Evolutionary conservation across 2,329 filamentous ascomycete species (phyloP), one percentile per base, ranked within the genome.

Genomic region (Aulographum hederae): DNA sequence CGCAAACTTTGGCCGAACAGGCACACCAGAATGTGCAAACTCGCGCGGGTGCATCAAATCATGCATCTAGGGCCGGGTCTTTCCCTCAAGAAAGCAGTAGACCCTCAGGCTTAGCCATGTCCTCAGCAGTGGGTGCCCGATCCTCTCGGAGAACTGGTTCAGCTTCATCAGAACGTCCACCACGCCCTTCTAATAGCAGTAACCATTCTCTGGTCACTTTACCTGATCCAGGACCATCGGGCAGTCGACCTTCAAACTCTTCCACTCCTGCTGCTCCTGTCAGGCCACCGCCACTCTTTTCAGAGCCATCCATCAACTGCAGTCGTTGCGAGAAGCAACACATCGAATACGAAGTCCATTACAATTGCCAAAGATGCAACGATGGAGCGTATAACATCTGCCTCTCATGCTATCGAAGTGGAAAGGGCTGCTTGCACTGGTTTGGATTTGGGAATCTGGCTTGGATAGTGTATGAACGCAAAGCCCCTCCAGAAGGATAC

Each of bases 311-410:
- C 1, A 69, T 92, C 31, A 63, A 61, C 6, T 94, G 86, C 48
- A 67, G 72, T 23, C 61, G 69, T 6, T 95, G 86, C 48, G 56
- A 61, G 14, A 76, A 67, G 39, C 45, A 60, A 4, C 68, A 84
- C 37, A 85, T 94, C 23, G 77, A 93, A 47, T 82, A 92, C 42
- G 72, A 81, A 6, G 57, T 93, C 2, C 81, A 94, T 51, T 92
- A 86, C 53, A 78, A 78, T 46, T 95, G 86, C 51, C 51, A 56
- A 2, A 60, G 62, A 31, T 94, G 86, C 50, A 61, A 67, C 12
- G 56, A 63, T 4, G 81, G 80, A 1, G 60, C 69, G 29, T 92
- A 76, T 61, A 77, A 85, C 47, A 60, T 94, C 8, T 95, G 86
- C 46, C 54, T 78, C 2, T 64, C 65, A 39, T 95, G 86, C 56